A percentile compares a stretch with the other conserved stretches of the same genome.
Evolutionary conservation across 345 rosid genomes (phyloP).

Genomic region (Dipteronia dyeriana): DNA sequence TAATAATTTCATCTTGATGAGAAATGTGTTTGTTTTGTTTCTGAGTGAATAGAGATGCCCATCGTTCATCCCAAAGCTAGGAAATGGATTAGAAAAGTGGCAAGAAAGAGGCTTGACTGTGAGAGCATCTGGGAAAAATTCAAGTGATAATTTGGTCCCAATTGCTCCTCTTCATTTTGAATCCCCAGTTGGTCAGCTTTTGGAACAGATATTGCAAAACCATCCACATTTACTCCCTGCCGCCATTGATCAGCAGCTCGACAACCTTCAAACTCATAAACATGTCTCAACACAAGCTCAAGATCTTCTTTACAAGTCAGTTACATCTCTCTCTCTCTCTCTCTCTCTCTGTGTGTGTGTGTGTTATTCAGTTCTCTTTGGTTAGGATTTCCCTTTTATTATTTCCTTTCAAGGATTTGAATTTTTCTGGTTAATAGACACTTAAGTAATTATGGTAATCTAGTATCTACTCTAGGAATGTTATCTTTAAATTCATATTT

Average conservation of each 20-base stretch:
- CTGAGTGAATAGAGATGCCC: slow-evolving; percentile 44
- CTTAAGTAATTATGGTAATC: too few relatives aligned
- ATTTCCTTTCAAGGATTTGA: too few relatives aligned
- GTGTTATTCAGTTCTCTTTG: background rate
- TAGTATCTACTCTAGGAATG: too few relatives aligned
- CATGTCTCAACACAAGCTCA: slow-evolving; percentile 48
- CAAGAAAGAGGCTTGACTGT: slow-evolving; percentile 48
- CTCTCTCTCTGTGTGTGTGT: background rate
- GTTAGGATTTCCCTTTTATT: background rate
- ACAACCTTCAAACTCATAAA: slow-evolving; percentile 64
- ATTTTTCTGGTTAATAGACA: too few relatives aligned
- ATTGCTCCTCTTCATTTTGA: slow-evolving; percentile 76
- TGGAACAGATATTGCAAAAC: slow-evolving; percentile 72
- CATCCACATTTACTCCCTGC: slow-evolving; percentile 88
- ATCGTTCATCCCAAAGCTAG: slow-evolving; percentile 50
- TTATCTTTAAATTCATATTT: too few relatives aligned
- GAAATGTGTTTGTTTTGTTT: too few relatives aligned
- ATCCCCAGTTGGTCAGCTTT: slow-evolving; percentile 82
- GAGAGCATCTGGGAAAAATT: slow-evolving; percentile 56
- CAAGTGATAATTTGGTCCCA: slow-evolving; percentile 46
- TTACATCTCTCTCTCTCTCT: slow-evolving; percentile 9
- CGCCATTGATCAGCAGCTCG: slow-evolving; percentile 88
- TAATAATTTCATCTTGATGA: too few relatives aligned
- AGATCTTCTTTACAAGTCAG: slow-evolving; percentile 79
- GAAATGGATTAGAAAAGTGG: slow-evolving; percentile 37